Conservation (phyloP, 305 asterid genomes). For the Solanum hybrid region DNA sequence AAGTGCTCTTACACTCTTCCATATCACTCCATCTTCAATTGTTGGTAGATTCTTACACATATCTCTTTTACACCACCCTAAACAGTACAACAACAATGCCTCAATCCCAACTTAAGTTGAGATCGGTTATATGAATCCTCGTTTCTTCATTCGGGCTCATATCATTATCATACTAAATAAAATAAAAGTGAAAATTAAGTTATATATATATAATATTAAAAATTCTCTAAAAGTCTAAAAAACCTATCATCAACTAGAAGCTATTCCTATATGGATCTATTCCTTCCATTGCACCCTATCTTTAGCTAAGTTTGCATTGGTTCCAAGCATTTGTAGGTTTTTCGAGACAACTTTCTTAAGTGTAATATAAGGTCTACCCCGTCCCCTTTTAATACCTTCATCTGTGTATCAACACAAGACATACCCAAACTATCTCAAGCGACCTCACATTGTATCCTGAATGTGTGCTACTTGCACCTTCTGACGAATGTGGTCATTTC, state of each 20-base stretch:
- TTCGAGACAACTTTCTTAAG: neutral
- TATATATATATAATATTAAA: neutral
- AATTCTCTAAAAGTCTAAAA: neutral
- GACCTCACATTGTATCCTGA: neutral
- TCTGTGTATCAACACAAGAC: neutral
- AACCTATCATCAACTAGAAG: neutral
- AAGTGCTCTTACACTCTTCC: neutral
- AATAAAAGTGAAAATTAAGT: neutral
- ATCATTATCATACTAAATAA: neutral
- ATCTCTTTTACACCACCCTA: neutral
- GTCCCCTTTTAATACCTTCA: neutral
- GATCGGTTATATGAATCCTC: neutral
- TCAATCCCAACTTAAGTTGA: neutral
- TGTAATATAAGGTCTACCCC: neutral
- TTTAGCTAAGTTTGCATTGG: neutral
- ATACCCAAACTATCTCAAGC: neutral
- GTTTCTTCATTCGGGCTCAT: neutral
- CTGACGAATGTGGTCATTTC: neutral
- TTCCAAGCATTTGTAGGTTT: neutral
- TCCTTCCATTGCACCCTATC: neutral
- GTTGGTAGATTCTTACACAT: neutral
- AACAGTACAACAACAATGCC: neutral
- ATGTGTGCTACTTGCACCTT: neutral
- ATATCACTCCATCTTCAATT: neutral
- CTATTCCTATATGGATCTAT: neutral